These are phyloP conservation scores for Porpolomopsis calyptriformis DNA, from an alignment of 768 basidiomycete species.

Conservation along the genomic window DNA sequence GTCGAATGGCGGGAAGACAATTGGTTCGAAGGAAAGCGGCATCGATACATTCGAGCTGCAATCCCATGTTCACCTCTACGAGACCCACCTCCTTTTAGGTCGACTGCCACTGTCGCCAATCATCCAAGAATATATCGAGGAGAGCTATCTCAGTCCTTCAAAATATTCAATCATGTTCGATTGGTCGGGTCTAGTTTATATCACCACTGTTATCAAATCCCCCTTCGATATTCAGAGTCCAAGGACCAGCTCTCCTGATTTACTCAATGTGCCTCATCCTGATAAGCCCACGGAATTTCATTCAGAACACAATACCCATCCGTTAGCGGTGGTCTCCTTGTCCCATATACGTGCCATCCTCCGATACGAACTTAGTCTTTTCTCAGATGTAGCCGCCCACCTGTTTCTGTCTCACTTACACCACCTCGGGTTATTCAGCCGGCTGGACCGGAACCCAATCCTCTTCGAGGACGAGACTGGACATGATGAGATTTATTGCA, in stretches of 20 bases:
- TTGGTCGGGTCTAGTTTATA: slow-evolving; percentile 54
- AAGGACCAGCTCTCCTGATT: slow-evolving; percentile 26
- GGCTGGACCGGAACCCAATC: slow-evolving; percentile 25
- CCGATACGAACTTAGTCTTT: slow-evolving; percentile 46
- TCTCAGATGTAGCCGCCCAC: slow-evolving; percentile 40
- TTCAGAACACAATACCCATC: slow-evolving; percentile 23
- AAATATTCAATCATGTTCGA: slow-evolving; percentile 51
- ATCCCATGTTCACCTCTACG: slow-evolving; percentile 37
- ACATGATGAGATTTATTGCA: slow-evolving; percentile 32
- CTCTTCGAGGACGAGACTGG: slow-evolving; percentile 29
- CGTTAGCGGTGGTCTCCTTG: slow-evolving; percentile 49
- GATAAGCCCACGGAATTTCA: slow-evolving; percentile 7
- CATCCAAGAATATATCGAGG: slow-evolving; percentile 43
- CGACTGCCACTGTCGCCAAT: slow-evolving; percentile 32
- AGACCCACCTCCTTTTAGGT: slow-evolving; percentile 36
- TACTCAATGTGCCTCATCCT: slow-evolving; percentile 34
- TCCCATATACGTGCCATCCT: slow-evolving; percentile 52
- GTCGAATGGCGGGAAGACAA: slow-evolving; percentile 22
- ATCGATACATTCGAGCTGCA: slow-evolving; percentile 56
- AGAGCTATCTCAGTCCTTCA: slow-evolving; percentile 31
- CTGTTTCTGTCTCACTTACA: slow-evolving; percentile 50
- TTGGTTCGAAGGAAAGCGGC: slow-evolving; percentile 21
- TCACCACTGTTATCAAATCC: slow-evolving; percentile 47
- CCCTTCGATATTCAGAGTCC: slow-evolving; percentile 20
- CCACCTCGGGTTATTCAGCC: slow-evolving; percentile 50